Conservation (phyloP, 306 rosid species). For the Cucumis hystrix region DNA sequence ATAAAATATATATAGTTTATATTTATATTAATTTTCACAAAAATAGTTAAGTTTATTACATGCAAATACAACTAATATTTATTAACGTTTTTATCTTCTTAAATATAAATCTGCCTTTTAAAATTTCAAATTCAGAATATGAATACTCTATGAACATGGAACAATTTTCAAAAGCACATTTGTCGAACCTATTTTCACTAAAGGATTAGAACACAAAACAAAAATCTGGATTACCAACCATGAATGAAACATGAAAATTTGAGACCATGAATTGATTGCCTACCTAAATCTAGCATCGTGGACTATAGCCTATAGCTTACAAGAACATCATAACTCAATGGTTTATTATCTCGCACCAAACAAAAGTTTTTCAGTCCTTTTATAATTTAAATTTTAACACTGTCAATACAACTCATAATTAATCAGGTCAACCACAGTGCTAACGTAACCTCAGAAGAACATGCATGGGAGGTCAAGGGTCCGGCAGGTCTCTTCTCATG, state of each 20-base stretch:
- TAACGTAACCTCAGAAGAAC: conserved; percentile 61
- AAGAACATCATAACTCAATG: not conserved
- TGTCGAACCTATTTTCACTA: no score
- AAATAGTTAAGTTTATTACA: no score
- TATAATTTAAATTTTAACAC: not conserved
- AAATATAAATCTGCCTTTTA: no score
- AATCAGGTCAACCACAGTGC: conserved; percentile 77
- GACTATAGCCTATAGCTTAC: not conserved
- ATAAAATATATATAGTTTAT: no score
- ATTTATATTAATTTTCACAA: no score
- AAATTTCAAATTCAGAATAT: no score
- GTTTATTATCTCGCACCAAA: not conserved
- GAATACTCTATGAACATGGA: no score
- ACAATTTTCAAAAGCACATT: no score
- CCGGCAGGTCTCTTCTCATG: conserved; percentile 87
- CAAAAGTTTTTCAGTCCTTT: not conserved
- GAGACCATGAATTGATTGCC: not conserved
- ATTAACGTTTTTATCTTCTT: no score
- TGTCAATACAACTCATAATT: conserved; percentile 8
- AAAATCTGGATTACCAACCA: no score
- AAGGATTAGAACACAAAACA: no score
- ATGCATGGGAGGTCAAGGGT: conserved; percentile 76
- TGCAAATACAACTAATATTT: no score
- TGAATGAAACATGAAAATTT: not conserved
- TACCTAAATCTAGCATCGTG: not conserved